Base-by-base conservation (phyloP, 2,329 filamentous ascomycete genomes). In the Monosporascus sp. region DNA sequence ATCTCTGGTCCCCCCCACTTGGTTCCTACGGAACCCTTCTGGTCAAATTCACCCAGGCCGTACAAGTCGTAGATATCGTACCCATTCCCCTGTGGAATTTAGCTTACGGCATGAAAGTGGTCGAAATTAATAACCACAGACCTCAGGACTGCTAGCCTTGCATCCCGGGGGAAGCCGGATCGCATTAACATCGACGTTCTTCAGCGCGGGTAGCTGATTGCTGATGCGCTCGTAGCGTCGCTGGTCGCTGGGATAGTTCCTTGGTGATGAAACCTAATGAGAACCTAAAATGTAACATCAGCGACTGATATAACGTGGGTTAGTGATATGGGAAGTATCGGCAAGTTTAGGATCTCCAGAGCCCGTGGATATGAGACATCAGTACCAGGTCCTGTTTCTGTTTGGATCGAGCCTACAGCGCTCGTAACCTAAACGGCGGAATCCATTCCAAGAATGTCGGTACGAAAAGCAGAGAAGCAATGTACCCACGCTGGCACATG, bases 31-130 rank as follows among this genome's bases (percentile, higher is more conserved):
- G 73, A 66, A 18, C 83, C 84, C 64, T 89, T 89, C 63, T 89
- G 85, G 43, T 88, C 80, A 60, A 89, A 90, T 63, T 90, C 87
- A 35, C 87, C 87, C 3, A 87, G 68, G 56, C 88, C 84, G 60
- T 84, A 88, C 15, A 90, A 68, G 63, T 89, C 87, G 63, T 88
- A 89, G 56, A 83, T 75, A 64, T 86, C 84, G 58, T 87, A 87
- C 5, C 87, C 87, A 60, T 88, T 88, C 20, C 84, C 81, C 0
- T 78, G 76, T 31, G 50, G 31, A 14, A 11, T 14, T 35, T 11
- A 35, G 31, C 9, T 14, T 35, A 14, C 31, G 31, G 4, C 11
- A 48, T 24, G 22, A 15, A 35, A 43, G n/a, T 1, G 11, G 31
- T 11, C 5, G 31, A 35, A 35, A 35, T 35, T 14, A 11, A 35